phyloP scores from a whole-genome alignment of 352 stramenopile genomes.

The Globisporangium spiculum region DNA sequence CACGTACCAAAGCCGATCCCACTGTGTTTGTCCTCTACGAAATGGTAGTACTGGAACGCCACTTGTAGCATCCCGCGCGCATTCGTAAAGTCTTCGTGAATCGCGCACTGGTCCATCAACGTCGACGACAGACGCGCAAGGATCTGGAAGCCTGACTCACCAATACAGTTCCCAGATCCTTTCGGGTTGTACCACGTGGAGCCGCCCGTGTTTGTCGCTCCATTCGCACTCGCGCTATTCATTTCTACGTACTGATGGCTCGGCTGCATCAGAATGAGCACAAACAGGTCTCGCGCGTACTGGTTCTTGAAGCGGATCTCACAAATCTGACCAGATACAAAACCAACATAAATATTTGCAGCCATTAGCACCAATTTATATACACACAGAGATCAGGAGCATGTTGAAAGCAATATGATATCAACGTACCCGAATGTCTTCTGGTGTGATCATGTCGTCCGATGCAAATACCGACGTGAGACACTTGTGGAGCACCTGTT shows the following conservation, averaged over 20 bases:
- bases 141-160: conserved; percentile 61
- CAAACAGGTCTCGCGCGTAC: conserved; percentile 76
- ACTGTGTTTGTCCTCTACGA: conserved; percentile 73
- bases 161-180: conserved; percentile 78
- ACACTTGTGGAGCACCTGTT: conserved; percentile 81
- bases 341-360: neutral
- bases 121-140: conserved; percentile 49
- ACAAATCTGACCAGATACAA: conserved; percentile 36
- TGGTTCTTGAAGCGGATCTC: conserved; percentile 61
- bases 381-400: neutral
- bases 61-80: conserved; percentile 78
- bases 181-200: conserved; percentile 79
- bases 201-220: conserved; percentile 20
- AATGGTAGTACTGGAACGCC: conserved; percentile 75
- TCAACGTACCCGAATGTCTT: conserved; percentile 50
- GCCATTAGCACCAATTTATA: neutral
- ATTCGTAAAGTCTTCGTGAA: conserved; percentile 82
- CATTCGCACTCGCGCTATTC: conserved; percentile 21
- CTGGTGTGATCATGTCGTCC: conserved; percentile 51
- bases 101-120: conserved; percentile 70
- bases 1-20: conserved; percentile 68
- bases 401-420: neutral
- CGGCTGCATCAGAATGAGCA: conserved; percentile 85
- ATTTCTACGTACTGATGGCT: conserved; percentile 70
- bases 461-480: conserved; percentile 82